phyloP scores from a whole-genome alignment of 805 yeast species.

The Saturnispora quitensis region DNA sequence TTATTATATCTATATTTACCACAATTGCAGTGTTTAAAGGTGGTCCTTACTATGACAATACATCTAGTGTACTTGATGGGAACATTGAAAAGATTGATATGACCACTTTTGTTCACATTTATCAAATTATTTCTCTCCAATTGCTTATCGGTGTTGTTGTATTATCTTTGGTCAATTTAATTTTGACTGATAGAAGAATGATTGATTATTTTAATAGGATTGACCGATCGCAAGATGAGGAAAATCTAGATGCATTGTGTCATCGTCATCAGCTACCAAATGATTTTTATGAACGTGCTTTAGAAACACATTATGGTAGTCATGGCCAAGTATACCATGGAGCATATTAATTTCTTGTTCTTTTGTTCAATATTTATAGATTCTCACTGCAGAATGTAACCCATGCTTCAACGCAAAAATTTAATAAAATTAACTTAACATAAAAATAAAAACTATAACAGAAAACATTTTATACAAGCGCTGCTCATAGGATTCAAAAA shows the following conservation, averaged over 20 bases:
- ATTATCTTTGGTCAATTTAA: constrained; percentile 18
- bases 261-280: constrained; percentile 10
- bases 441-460: background rate
- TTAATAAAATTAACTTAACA: background rate
- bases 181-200: constrained; percentile 20
- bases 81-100: constrained; percentile 2
- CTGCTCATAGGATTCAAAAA: constrained; percentile 31
- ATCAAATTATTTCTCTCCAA: constrained; percentile 20
- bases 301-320: constrained; percentile 10
- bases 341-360: background rate
- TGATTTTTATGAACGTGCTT: constrained; percentile 16
- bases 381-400: background rate
- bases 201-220: constrained; percentile 20
- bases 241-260: constrained; percentile 4
- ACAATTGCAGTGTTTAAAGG: constrained; percentile 12
- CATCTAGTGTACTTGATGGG: no score
- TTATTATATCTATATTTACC: constrained; percentile 18
- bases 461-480: background rate
- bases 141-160: constrained; percentile 16
- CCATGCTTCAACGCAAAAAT: background rate
- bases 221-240: constrained; percentile 14
- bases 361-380: background rate
- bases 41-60: constrained; percentile 8
- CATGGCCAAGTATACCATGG: background rate
- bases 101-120: constrained; percentile 8